Evolutionary conservation across 2,329 filamentous ascomycete species (phyloP).

Genomic region (Scortechinia acanthostroma): DNA sequence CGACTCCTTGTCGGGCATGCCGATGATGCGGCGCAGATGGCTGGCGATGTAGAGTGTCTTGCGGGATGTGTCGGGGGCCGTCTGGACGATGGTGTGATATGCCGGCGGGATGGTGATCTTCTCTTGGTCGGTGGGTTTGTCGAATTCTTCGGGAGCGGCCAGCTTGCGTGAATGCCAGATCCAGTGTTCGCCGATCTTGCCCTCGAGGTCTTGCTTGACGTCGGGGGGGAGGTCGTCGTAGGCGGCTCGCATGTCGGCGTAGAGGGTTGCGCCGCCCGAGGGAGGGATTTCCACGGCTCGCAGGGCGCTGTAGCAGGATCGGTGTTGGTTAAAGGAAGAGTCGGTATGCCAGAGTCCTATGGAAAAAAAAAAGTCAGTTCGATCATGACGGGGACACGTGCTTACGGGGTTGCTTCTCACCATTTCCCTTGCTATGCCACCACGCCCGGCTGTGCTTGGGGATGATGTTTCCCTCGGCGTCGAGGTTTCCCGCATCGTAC

Average conservation of each 20-base stretch:
- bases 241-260: neutral
- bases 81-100: neutral
- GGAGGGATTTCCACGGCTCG: neutral
- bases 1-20: neutral
- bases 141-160: neutral
- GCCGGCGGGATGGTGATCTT: neutral
- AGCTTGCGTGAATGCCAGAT: neutral
- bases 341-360: neutral
- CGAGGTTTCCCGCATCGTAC: conserved; percentile 36
- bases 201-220: neutral
- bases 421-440: conserved; percentile 21
- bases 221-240: neutral
- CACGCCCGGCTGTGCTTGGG: conserved; percentile 20
- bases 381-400: neutral
- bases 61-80: neutral
- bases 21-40: neutral
- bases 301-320: neutral
- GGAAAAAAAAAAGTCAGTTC: neutral
- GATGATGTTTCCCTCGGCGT: conserved; percentile 28
- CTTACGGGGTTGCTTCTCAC: too few relatives aligned
- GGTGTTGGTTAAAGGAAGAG: neutral
- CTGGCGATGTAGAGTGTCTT: neutral
- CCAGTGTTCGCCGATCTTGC: neutral
- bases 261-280: neutral
- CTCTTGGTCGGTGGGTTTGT: too few relatives aligned